phyloP scores from a whole-genome alignment of 176 grass and related monocot genomes.

The Lolium multiflorum region DNA sequence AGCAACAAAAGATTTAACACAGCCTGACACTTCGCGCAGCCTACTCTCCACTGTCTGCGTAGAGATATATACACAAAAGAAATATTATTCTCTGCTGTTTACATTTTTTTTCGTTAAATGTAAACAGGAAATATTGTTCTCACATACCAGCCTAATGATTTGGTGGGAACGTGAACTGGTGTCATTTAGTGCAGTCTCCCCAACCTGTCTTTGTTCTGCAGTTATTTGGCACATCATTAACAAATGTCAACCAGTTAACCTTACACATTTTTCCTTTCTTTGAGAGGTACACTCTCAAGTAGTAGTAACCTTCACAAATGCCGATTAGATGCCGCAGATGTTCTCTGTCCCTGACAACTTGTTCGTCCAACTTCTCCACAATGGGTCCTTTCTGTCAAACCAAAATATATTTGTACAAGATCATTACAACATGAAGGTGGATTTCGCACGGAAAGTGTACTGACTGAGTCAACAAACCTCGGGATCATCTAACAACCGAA shows the following conservation, averaged over 20 bases:
- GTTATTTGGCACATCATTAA: slow-evolving; percentile 33
- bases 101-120: slow-evolving; percentile 10
- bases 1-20: slow-evolving; percentile 96
- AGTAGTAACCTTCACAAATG: slow-evolving; percentile 45
- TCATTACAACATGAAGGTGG: slow-evolving; percentile 22
- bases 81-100: slow-evolving; percentile 28
- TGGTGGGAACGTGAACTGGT: slow-evolving; percentile 97
- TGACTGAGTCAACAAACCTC: slow-evolving; percentile 61
- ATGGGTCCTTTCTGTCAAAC: slow-evolving; percentile 88
- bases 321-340: slow-evolving; percentile 88
- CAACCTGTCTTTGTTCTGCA: slow-evolving; percentile 97
- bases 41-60: slow-evolving; percentile 81
- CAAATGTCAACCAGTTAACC: slow-evolving; percentile 15
- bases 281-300: neutral
- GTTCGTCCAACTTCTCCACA: slow-evolving; percentile 92
- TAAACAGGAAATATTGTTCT: slow-evolving; percentile 32
- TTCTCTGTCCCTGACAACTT: slow-evolving; percentile 73
- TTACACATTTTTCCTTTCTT: slow-evolving; percentile 20
- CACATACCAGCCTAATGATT: slow-evolving; percentile 96
- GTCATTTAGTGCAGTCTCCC: slow-evolving; percentile 95
- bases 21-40: slow-evolving; percentile 80
- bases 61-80: slow-evolving; percentile 43
- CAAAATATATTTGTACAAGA: slow-evolving; percentile 26
- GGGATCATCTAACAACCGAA: slow-evolving; percentile 96
- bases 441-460: neutral